Evolutionary conservation across 164 flowering plant genomes (phyloP), one percentile per base, ranked within the genome.

Genomic region (Hamamelis virginiana): DNA sequence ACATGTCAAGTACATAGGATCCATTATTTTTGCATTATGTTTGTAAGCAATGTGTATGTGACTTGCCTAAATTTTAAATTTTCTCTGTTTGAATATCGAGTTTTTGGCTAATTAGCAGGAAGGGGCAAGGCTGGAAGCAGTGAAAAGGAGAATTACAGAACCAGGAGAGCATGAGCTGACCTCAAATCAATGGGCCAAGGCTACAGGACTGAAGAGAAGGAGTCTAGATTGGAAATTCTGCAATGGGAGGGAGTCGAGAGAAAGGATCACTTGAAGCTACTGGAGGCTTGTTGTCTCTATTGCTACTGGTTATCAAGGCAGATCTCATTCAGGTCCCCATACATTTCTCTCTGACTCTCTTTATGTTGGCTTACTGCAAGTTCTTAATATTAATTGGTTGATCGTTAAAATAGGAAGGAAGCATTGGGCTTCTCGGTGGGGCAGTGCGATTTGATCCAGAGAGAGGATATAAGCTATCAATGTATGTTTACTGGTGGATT

Each of bases 401-500:
- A 23, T 22, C 43, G 16, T 59, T 51, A 16, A 65, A 8, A 55
- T 53, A 89, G 86, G 92, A 85, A 72, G 95, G 92, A 23, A 76
- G 82, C 82, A 80, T 85, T 10, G 92, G 95, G 15, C 89, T 90
- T 26, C 80, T 90, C 27, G 77, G 78, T 48, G 92, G 91, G 18
- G 89, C 80, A 0, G 80, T 80, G 74, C 80, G 69, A 60, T 90
- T 84, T 65, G 86, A 88, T 67, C 83, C 84, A 6, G 56, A 65
- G 27, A 82, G 76, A 71, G 95, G 92, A 12, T 77, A 74, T 62
- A 90, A 88, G 77, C 76, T 90, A 12, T 90, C 95, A 4, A 88
- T 92, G 0, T 90, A 90, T 72, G 88, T 71, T 38, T 84, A 86
- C 63, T 90, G 89, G 91, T 90, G 95, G 95, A 88, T 90, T 64